Evolutionary conservation across 2,329 filamentous ascomycete genomes (phyloP), one percentile per base, ranked within the genome.

Genomic region (Aaosphaeria arxii): DNA sequence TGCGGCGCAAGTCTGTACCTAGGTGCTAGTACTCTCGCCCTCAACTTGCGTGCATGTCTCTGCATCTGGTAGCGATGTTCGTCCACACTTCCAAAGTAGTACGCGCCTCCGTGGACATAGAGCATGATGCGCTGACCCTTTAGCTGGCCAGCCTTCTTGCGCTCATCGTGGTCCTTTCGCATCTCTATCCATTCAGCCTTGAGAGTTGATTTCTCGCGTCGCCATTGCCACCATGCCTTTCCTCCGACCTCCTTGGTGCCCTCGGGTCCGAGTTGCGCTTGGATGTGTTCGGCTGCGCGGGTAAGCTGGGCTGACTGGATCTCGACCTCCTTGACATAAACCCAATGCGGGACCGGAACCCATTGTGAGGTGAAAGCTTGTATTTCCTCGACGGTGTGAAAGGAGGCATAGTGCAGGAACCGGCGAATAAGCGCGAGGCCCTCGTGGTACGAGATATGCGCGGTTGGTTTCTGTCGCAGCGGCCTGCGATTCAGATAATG

Each of bases 41-140:
- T 91, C 51, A 99, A 79, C 73, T 97, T 97, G 46, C 94, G 82
- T 30, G 94, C 94, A 78, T 97, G 91, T 43, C 92, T 82, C 71
- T 99, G 94, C 79, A 99, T 85, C 77, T 97, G 92, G 72, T 97
- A 97, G n/a, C 94, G 85, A 74, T 97, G 94, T 70, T 95, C 91
- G 64, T 96, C 91, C 35, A 96, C 86, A 59, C 90, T 95, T 11
- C 94, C 92, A 67, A 99, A 97, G 72, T 86, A 99, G 72, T 96
- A 97, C 17, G 88, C 92, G 5, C 92, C 92, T 11, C 94, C 94
- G 64, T 97, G 94, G 24, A 97, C 78, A 71, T 97, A 97, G 28
- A 99, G 76, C 82, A 97, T 96, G 49, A 95, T 84, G 45, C 91
- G 84, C 57, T 84, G 85, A 13, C 82, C 81, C 24, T 79, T 77